Evolutionary conservation across 2,329 filamentous ascomycete species (phyloP), one percentile per base, ranked within the genome.

Genomic region (Aspergillus bombycis): DNA sequence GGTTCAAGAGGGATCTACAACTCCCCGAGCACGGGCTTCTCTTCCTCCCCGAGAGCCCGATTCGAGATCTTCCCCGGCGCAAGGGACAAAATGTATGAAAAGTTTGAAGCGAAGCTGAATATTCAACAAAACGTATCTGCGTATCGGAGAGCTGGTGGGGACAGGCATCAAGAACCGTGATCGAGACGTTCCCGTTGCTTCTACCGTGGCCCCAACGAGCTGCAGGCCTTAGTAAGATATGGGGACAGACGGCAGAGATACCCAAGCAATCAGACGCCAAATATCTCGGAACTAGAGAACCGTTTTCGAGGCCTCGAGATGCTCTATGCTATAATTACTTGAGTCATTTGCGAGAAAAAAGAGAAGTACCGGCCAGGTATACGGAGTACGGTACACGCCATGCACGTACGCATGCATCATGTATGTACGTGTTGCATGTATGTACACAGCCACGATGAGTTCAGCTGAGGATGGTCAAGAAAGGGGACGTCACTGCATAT

Each of bases 371-470:
- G 38, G 38, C 14, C 14, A 5, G 38, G 38, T 41, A 41, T 41
- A 41, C 38, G 48, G 28, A 52, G n/a, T 32, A 16, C 10, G 30
- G 48, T 32, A 52, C 30, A 32, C 48, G 19, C 48, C 48, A 52
- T 52, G 48, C 28, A 52, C 16, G 19, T 52, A 52, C 28, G 21
- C 19, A 52, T 30, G 46, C 26, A 50, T 52, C 7, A 32, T 21
- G 28, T n/a, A 32, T 21, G 28, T n/a, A 30, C 28, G 48, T 32
- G 28, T 32, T 32, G 48, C 48, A 52, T 32, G 19, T 52, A 52
- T 32, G 19, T 52, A 52, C 48, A 52, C 48, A 52, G 48, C 48
- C 48, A 52, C 48, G n/a, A 52, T 52, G 48, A 32, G 28, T 52
- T 32, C 48, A 52, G 48, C 48, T 32, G 48, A n/a, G 48, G 26